Evolutionary conservation across 768 basidiomycete species (phyloP).

Genomic region (Mycena leptocephala): DNA sequence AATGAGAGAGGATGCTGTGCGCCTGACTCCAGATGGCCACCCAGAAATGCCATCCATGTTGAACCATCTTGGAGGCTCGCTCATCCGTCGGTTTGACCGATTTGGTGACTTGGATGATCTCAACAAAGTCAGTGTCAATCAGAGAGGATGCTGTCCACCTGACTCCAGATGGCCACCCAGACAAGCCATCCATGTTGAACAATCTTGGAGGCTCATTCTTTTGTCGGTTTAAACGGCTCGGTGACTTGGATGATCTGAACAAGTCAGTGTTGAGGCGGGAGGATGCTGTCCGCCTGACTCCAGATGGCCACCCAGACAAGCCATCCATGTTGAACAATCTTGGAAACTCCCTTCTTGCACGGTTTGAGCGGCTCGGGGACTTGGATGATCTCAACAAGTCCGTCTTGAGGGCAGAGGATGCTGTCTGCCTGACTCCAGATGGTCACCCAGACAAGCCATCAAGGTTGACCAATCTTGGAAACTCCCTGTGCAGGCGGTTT

Average conservation of each 20-base stretch:
- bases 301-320: background rate
- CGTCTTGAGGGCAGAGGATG: slow-evolving; percentile 4
- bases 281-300: too few species aligned
- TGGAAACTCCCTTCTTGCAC: too few species aligned
- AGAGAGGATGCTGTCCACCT: background rate
- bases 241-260: too few species aligned
- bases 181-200: too few species aligned
- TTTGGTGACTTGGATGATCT: slow-evolving; percentile 25
- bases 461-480: slow-evolving; percentile 6
- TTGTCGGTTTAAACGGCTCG: too few species aligned
- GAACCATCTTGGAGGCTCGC: slow-evolving; percentile 35
- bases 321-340: too few species aligned
- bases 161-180: too few species aligned
- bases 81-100: slow-evolving; percentile 36
- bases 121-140: slow-evolving; percentile 3
- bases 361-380: slow-evolving; percentile 25
- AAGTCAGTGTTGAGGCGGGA: too few species aligned
- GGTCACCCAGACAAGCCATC: slow-evolving; percentile 20
- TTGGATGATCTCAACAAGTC: slow-evolving; percentile 41
- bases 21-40: slow-evolving; percentile 41
- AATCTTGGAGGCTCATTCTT: too few species aligned
- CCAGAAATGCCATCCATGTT: slow-evolving; percentile 29
- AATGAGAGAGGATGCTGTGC: slow-evolving; percentile 30
- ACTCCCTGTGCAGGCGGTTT: slow-evolving; percentile 2
- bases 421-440: slow-evolving; percentile 22